Evolutionary conservation across 768 basidiomycete species (phyloP).

Genomic region (Naematelia aurantialba): DNA sequence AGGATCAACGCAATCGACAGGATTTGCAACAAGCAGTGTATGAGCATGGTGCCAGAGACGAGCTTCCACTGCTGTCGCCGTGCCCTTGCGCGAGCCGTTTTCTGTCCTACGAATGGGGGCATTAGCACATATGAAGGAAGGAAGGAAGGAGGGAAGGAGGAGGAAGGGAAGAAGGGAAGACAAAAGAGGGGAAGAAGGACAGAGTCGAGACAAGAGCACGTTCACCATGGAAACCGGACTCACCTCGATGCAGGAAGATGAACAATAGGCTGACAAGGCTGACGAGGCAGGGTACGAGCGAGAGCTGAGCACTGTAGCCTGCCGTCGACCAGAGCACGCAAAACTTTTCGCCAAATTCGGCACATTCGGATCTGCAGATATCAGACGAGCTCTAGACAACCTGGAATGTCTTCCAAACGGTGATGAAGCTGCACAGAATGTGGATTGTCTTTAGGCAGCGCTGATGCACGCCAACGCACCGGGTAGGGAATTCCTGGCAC

Average conservation of each 20-base stretch:
- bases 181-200: conserved; percentile 2
- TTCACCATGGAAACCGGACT: too few species aligned
- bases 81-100: conserved; percentile 39
- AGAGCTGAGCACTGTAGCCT: conserved; percentile 48
- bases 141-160: not conserved
- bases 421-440: not conserved
- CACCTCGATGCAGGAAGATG: conserved; percentile 47
- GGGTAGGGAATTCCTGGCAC: conserved; percentile 45
- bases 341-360: conserved; percentile 44
- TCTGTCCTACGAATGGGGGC: too few species aligned
- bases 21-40: conserved; percentile 45
- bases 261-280: conserved; percentile 42
- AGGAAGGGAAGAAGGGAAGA: not conserved
- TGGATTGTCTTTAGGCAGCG: not conserved
- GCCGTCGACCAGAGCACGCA: conserved; percentile 44
- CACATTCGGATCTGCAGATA: conserved; percentile 41
- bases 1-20: conserved; percentile 41
- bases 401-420: not conserved
- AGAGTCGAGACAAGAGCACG: too few species aligned
- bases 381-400: too few species aligned
- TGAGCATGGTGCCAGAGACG: conserved; percentile 44
- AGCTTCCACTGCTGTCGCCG: conserved; percentile 48
- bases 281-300: conserved; percentile 43
- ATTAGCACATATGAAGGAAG: not conserved
- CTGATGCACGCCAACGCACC: conserved; percentile 18